Evolutionary conservation across 371 early-diverging fungal genomes (phyloP).

Genomic region (Mortierella polycephala): DNA sequence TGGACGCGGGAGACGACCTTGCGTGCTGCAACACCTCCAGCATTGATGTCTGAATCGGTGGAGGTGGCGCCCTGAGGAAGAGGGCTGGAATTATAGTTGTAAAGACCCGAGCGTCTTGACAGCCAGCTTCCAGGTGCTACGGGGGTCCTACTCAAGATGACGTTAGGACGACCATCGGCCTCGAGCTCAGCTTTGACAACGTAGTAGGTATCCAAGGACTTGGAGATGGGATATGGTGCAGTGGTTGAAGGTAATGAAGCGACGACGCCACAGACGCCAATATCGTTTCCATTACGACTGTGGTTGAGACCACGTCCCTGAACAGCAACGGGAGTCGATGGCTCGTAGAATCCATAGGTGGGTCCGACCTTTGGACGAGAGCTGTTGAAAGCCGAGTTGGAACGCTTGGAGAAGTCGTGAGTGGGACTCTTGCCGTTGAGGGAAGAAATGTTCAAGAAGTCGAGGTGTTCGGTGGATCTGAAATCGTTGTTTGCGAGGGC

Average conservation of each 20-base stretch:
- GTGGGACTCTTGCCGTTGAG: constrained; percentile 16
- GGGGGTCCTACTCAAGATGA: constrained; percentile 53
- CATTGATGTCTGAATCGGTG: neutral
- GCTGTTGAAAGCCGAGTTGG: constrained; percentile 36
- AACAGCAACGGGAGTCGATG: constrained; percentile 54
- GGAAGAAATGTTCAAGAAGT: constrained; percentile 58
- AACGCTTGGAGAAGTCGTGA: constrained; percentile 42
- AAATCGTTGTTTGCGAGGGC: constrained; percentile 52
- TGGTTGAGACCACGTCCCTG: constrained; percentile 76
- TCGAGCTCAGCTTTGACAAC: constrained; percentile 71
- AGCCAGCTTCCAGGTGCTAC: constrained; percentile 25
- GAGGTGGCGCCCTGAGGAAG: constrained; percentile 29
- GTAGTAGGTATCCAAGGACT: constrained; percentile 69
- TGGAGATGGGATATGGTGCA: constrained; percentile 42
- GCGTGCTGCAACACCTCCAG: constrained; percentile 8
- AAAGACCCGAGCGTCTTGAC: constrained; percentile 7
- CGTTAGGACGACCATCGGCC: constrained; percentile 68
- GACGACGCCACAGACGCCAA: constrained; percentile 77
- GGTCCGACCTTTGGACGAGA: constrained; percentile 51
- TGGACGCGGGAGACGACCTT: constrained; percentile 45
- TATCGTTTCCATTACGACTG: constrained; percentile 58
- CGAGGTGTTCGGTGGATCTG: constrained; percentile 54
- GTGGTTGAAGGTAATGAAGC: constrained; percentile 62
- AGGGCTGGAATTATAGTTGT: constrained; percentile 21
- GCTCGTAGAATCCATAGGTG: constrained; percentile 54